Conservation (phyloP, 306 rosid species). For the Medicago lupulina region DNA sequence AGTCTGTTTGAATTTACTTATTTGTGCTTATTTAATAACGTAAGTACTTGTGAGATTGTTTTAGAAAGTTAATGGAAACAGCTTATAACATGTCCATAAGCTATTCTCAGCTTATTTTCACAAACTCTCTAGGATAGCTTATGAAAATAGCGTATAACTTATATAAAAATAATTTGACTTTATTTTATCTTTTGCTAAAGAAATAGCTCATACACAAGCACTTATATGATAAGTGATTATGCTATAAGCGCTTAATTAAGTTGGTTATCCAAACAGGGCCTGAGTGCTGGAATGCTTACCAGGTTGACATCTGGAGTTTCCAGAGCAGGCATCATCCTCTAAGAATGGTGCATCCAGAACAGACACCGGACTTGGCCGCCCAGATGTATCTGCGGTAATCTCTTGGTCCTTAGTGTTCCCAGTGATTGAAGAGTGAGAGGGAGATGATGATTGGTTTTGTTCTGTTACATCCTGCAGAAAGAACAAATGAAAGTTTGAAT, state of each 20-base stretch:
- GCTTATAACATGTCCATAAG: too few relatives aligned
- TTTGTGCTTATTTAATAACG: too few relatives aligned
- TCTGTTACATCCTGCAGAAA: slow-evolving; percentile 56
- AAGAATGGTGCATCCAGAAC: slow-evolving; percentile 72
- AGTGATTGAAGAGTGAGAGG: slow-evolving; percentile 49
- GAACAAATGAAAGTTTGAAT: slow-evolving; percentile 28
- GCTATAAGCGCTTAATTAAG: not conserved
- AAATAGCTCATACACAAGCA: not conserved
- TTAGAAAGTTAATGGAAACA: too few relatives aligned
- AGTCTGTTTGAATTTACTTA: too few relatives aligned
- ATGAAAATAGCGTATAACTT: too few relatives aligned
- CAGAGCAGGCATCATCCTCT: slow-evolving; percentile 68
- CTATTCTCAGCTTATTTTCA: too few relatives aligned
- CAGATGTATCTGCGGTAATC: slow-evolving; percentile 51
- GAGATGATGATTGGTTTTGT: slow-evolving; percentile 58
- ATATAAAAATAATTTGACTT: not conserved
- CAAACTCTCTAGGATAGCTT: too few relatives aligned
- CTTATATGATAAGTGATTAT: not conserved
- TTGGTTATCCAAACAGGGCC: not conserved
- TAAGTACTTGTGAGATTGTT: too few relatives aligned
- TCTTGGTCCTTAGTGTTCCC: slow-evolving; percentile 58
- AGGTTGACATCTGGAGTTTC: slow-evolving; percentile 44
- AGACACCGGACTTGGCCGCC: slow-evolving; percentile 91
- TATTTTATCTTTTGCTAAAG: not conserved
- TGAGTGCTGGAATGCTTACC: slow-evolving; percentile 51